Conservation (phyloP, 148 eudicot genomes). For the Chenopodium album region DNA sequence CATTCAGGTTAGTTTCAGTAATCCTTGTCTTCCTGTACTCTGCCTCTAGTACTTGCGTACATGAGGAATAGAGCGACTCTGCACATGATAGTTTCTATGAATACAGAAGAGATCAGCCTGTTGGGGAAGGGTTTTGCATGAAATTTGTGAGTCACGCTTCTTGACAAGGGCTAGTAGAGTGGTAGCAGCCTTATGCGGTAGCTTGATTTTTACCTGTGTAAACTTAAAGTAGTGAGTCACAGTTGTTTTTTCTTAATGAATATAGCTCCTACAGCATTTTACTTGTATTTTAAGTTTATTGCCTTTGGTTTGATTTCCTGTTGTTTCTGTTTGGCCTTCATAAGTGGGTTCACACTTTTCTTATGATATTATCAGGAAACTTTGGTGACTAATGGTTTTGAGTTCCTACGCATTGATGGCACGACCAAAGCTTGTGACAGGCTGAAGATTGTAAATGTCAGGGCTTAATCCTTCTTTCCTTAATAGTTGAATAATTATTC, state of each 20-base stretch:
- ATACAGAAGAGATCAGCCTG: neutral
- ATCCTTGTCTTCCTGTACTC: neutral
- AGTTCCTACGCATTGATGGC: conserved; percentile 88
- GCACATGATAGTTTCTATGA: neutral
- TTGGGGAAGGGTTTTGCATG: neutral
- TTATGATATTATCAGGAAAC: conserved; percentile 56
- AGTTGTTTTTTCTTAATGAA: neutral
- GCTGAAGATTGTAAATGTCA: conserved; percentile 75
- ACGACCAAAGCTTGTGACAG: conserved; percentile 86
- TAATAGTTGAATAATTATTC: conserved; percentile 1
- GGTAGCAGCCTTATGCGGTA: neutral
- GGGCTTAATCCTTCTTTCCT: conserved; percentile 27
- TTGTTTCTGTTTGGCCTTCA: neutral
- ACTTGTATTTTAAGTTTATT: neutral
- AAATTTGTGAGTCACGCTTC: neutral
- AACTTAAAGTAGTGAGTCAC: neutral
- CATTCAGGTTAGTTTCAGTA: conserved; percentile 60
- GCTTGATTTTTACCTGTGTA: neutral
- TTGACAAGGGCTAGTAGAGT: conserved; percentile 5
- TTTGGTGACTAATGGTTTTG: conserved; percentile 47
- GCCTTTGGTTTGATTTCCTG: neutral
- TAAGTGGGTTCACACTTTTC: neutral
- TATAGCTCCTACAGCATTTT: neutral
- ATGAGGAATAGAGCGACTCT: neutral
- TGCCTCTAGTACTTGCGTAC: neutral